Evolutionary conservation across 345 rosid genomes (phyloP), one percentile per base, ranked within the genome.

Genomic region (Pelargonium nanum): DNA sequence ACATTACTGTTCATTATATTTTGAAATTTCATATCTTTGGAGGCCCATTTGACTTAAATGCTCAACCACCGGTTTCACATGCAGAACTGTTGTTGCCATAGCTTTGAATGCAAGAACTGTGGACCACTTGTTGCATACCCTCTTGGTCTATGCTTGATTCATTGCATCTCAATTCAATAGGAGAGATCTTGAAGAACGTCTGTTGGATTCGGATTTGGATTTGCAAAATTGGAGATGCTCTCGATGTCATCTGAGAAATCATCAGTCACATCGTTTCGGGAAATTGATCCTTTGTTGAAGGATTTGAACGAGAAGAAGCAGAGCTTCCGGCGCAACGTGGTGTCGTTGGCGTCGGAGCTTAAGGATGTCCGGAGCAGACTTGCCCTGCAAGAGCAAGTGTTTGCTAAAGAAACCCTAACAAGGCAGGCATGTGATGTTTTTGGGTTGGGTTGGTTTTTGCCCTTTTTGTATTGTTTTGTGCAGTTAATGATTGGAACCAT

Each of bases 241-340:
- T 54, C 85, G 83, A 75, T 91, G 1, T 62, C 69, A 60, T 26
- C 65, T 24, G 78, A 74, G 61, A 67, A 34, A 57, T 53, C 75
- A 55, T 17, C 72, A 1, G 44, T 61, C 40, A 34, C 45, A 10
- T 44, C 73, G 17, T 51, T 68, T 3, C 68, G 83, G 57, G 89
- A 81, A 44, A 70, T 81, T 51, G 98, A 92, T 75, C 98, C 95
- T 0, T 34, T 89, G 64, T 67, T 92, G 79, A 87, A 85, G 73
- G 98, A 89, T 67, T 68, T 92, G 72, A 77, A 86, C 63, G 98
- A 89, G 85, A 92, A 82, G 88, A 92, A 92, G 75, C 96, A 78
- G 58, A 82, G 74, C 70, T 92, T 92, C 61, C 71, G 88, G 68
- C 77, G 80, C 57, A 92, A 89, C 75, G 95, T 92, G 19, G 93